phyloP scores from a whole-genome alignment of 352 stramenopile species.

The Phytophthora brassicae region DNA sequence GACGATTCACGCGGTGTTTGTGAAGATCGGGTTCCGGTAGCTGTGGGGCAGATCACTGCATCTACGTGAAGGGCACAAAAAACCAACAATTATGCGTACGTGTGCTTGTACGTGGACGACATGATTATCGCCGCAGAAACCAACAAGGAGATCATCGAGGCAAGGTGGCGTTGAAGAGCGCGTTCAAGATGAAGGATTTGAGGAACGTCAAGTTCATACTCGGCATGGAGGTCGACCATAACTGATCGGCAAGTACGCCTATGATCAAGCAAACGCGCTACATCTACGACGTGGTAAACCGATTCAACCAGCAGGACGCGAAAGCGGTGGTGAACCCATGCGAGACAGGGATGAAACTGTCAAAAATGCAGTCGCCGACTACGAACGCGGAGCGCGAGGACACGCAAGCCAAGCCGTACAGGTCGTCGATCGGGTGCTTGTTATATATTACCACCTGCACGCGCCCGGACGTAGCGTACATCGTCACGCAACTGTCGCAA shows the following conservation, averaged over 20 bases:
- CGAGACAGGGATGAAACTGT: constrained; percentile 2
- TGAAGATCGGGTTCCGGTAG: constrained; percentile 5
- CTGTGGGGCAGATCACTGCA: constrained; percentile 22
- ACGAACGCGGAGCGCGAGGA: neutral
- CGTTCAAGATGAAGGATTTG: constrained; percentile 29
- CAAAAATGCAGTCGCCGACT: constrained; percentile 1
- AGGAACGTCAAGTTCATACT: constrained; percentile 16
- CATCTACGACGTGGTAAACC: constrained; percentile 15
- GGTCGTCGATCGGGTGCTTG: constrained; percentile 11
- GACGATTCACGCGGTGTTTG: constrained; percentile 5
- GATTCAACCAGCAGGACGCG: constrained; percentile 16
- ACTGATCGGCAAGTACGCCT: neutral
- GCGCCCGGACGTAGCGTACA: constrained; percentile 3
- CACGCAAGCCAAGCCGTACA: constrained; percentile 9
- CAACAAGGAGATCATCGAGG: neutral
- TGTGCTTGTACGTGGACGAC: too few species aligned
- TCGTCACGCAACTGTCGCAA: constrained; percentile 6
- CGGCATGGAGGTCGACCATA: constrained; percentile 26
- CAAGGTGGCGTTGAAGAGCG: constrained; percentile 3
- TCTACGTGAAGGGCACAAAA: constrained; percentile 10
- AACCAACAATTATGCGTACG: constrained; percentile 12
- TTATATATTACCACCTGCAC: constrained; percentile 19
- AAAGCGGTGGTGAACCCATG: constrained; percentile 12
- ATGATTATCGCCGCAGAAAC: constrained; percentile 18
- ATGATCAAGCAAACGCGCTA: constrained; percentile 30